A percentile compares a stretch with the other conserved stretches of the same genome.
phyloP scores from a whole-genome alignment of 495 filamentous ascomycete genomes.

The Cenococcum geophilum region DNA sequence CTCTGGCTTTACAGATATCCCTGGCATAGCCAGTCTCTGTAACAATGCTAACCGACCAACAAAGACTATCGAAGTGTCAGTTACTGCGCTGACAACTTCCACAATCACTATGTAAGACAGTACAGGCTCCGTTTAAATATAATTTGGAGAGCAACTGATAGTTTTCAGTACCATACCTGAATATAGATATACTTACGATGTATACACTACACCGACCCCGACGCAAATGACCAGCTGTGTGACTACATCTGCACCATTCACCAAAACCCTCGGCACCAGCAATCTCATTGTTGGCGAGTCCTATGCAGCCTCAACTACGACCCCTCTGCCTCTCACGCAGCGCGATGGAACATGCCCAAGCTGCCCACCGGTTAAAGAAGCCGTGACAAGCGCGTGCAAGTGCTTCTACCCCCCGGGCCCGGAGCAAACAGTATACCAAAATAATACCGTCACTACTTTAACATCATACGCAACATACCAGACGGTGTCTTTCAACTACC shows the following conservation, averaged over 20 bases:
- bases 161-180: neutral
- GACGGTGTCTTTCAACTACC: neutral
- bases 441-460: neutral
- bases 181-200: neutral
- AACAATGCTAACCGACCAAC: neutral
- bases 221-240: neutral
- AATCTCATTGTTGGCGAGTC: neutral
- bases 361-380: neutral
- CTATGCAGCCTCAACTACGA: neutral
- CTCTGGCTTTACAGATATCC: neutral
- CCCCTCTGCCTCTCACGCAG: neutral
- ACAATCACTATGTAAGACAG: neutral
- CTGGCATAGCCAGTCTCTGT: neutral
- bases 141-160: neutral
- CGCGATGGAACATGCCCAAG: neutral
- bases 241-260: neutral
- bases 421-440: neutral
- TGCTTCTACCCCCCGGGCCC: neutral
- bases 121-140: neutral
- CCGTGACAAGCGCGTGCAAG: neutral
- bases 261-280: neutral
- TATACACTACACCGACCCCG: neutral
- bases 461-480: neutral
- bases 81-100: neutral
- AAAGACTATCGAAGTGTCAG: neutral